Conservation (phyloP, 257 asterid genomes). For the Perilla frutescens region DNA sequence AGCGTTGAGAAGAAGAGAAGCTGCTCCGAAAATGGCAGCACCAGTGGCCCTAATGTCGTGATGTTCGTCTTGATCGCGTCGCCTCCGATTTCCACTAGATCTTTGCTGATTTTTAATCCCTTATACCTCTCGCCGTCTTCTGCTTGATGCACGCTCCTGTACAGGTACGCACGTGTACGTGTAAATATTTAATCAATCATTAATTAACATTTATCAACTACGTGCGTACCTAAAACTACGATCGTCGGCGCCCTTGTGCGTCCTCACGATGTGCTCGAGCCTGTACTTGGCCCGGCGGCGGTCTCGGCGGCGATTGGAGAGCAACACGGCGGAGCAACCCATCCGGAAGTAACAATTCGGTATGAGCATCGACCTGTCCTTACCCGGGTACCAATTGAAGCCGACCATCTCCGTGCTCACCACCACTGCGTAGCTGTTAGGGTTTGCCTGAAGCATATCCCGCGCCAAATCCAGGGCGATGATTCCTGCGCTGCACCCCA, state of each 20-base stretch:
- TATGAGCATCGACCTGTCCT: constrained; percentile 84
- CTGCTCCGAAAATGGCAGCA: constrained; percentile 65
- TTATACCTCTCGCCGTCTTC: constrained; percentile 72
- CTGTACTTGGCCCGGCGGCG: constrained; percentile 77
- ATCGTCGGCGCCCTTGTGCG: constrained; percentile 94
- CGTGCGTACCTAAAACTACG: constrained; percentile 74
- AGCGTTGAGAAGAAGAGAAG: constrained; percentile 78
- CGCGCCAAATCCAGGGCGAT: constrained; percentile 85
- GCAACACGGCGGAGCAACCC: constrained; percentile 95
- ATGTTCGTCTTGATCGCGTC: constrained; percentile 92
- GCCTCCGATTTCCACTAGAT: constrained; percentile 77
- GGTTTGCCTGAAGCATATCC: constrained; percentile 87
- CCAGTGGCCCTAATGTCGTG: constrained; percentile 87
- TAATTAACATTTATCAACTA: too few species aligned
- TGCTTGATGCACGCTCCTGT: constrained; percentile 84
- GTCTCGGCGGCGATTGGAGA: constrained; percentile 92
- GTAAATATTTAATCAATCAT: too few species aligned
- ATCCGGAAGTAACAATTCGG: constrained; percentile 90
- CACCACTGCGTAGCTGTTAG: constrained; percentile 79
- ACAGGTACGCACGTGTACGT: too few species aligned
- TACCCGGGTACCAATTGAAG: constrained; percentile 90
- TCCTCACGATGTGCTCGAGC: constrained; percentile 88
- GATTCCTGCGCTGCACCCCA: constrained; percentile 95
- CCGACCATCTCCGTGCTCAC: constrained; percentile 96
- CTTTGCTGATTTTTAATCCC: constrained; percentile 78